Conservation (phyloP, 352 stramenopile species). For the Hyaloperonospora arabidopsidis region DNA sequence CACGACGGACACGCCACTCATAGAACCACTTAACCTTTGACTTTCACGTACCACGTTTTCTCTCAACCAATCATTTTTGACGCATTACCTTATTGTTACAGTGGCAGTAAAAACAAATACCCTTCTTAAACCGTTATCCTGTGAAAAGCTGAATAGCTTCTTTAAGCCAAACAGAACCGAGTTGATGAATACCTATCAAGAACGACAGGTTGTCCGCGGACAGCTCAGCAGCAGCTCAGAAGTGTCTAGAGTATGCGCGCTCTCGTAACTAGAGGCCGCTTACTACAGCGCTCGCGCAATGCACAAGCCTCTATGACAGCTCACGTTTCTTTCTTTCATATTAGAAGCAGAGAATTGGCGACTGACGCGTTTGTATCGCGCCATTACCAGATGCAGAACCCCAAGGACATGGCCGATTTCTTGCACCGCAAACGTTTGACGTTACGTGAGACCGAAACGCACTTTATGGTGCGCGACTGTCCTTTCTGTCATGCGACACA, state of each 20-base stretch:
- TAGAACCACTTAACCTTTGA: conserved; percentile 17
- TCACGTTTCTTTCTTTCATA: neutral
- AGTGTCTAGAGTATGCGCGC: conserved; percentile 1
- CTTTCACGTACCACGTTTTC: neutral
- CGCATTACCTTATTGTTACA: neutral
- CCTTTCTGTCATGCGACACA: conserved; percentile 82
- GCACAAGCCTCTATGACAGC: conserved; percentile 2
- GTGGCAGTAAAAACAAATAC: neutral
- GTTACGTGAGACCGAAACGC: conserved; percentile 60
- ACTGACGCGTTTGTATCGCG: conserved; percentile 67
- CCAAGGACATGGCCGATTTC: conserved; percentile 57
- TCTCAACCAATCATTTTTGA: conserved; percentile 18
- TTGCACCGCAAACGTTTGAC: conserved; percentile 64
- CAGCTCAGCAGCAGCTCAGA: neutral
- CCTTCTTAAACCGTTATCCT: neutral
- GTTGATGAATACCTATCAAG: too few species aligned
- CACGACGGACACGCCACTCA: conserved; percentile 33
- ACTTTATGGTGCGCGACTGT: conserved; percentile 77
- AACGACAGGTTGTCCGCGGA: too few species aligned
- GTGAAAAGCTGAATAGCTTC: neutral
- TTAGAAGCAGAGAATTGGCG: conserved; percentile 13
- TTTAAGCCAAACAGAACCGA: too few species aligned
- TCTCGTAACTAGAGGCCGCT: conserved; percentile 10
- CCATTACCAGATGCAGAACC: conserved; percentile 65
- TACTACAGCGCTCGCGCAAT: conserved; percentile 4